Conservation (phyloP, 2,329 filamentous ascomycete genomes). For the Alternaria arborescens region DNA sequence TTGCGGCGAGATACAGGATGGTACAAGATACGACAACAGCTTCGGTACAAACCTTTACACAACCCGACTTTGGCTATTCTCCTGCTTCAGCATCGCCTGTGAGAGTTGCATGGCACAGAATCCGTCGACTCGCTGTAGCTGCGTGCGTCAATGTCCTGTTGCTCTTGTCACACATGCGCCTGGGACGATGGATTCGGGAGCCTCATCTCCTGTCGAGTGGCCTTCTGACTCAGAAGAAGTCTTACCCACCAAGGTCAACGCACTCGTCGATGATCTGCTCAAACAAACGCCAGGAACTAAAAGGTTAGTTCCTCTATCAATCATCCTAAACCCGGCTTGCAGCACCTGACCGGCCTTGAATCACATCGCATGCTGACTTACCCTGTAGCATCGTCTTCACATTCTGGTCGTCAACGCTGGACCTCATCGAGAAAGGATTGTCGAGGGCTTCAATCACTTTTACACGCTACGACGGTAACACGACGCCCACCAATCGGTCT, state of each 20-base stretch:
- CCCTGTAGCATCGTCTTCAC: slow-evolving; percentile 61
- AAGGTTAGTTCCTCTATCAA: not conserved
- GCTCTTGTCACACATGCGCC: not conserved
- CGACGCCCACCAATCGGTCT: slow-evolving; percentile 55
- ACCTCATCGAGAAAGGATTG: slow-evolving; percentile 52
- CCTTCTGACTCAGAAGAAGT: not conserved
- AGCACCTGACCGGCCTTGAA: not conserved
- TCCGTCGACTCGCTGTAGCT: not conserved
- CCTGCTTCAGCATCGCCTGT: not conserved
- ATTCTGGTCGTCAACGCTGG: slow-evolving; percentile 60
- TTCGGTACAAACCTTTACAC: not conserved
- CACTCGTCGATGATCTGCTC: not conserved
- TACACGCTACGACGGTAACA: slow-evolving; percentile 60
- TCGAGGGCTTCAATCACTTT: slow-evolving; percentile 36
- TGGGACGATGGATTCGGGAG: not conserved
- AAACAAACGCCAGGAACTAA: not conserved
- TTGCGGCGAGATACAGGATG: not conserved
- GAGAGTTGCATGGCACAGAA: not conserved
- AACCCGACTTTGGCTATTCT: not conserved
- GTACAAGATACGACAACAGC: not conserved
- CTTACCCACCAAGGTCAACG: not conserved
- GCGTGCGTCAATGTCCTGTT: not conserved
- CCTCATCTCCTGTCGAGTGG: not conserved
- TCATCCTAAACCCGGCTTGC: not conserved
- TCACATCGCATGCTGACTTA: not conserved